Base-by-base conservation (phyloP, 2,329 filamentous ascomycete species). In the Geosmithia flava region DNA sequence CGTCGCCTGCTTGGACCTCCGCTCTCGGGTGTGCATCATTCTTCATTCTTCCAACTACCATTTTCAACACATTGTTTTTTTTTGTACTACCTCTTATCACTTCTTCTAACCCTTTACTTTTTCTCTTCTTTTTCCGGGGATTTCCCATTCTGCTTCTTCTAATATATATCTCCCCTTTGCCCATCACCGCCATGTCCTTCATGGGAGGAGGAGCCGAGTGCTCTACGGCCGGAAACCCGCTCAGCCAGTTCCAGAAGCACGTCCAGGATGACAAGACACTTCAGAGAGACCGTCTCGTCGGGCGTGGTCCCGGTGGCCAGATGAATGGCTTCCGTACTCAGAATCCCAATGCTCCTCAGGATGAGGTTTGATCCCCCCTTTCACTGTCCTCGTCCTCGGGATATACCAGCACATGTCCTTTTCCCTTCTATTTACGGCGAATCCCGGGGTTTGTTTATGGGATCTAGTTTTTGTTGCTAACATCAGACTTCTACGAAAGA, bases 171-270 rank as follows among this genome's bases (percentile, higher is more conserved):
- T 45, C 41, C 43, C 20, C 20, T 23, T 46, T 42, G 15, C 44
- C 48, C 47, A 11, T 42, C 43, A 20, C 44, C 42, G 47, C 48
- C 37, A 97, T 98, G 91, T 96, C 91, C 48, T 97, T 98, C 67
- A 78, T 97, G 59, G 87, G 88, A 68, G 87, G 87, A 66, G 87
- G 87, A 66, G 86, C 91, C 58, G 93, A 97, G 71, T 98, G 93
- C 76, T 97, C 91, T 49, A 94, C 93, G 52, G 89, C 87, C 54
- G 88, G 85, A 61, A 98, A 98, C 67, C 93, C 94, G 50, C 81
- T 98, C 59, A 91, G 87, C 63, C 93, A 97, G 73, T 95, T 98
- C 66, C 88, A 90, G 54, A 98, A 98, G 68, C 90, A 96, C 67
- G 87, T 93, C 49, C 87, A 94, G 62, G 88, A 95, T 75, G 93